Evolutionary conservation across 1,284 basidiomycete genomes (phyloP).

Genomic region (Naganishia liquefaciens): DNA sequence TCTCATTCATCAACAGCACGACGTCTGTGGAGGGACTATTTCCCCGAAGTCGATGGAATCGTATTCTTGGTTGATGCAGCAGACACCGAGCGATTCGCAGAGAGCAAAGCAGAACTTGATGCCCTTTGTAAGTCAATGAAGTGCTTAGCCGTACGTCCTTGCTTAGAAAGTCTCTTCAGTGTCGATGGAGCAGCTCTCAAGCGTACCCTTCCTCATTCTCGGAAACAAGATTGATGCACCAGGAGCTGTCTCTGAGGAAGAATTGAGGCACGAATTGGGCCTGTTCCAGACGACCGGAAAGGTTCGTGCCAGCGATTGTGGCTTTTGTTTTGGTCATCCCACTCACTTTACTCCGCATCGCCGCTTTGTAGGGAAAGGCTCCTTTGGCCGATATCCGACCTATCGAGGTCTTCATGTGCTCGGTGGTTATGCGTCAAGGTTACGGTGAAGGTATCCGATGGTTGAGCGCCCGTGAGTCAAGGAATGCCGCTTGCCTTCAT

Average conservation of each 20-base stretch:
- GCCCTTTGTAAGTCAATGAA: constrained; percentile 66
- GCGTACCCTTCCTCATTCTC: constrained; percentile 97
- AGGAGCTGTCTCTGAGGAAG: constrained; percentile 96
- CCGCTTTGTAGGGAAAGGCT: constrained; percentile 76
- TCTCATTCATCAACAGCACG: constrained; percentile 64
- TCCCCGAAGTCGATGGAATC: constrained; percentile 99
- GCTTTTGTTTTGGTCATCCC: neutral
- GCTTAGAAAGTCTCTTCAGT: constrained; percentile 38
- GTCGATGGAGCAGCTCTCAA: constrained; percentile 84
- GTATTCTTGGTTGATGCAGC: constrained; percentile 97
- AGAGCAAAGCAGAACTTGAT: constrained; percentile 96
- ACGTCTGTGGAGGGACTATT: constrained; percentile 99
- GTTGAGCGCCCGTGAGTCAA: constrained; percentile 56
- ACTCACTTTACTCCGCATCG: constrained; percentile 1
- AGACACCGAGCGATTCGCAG: constrained; percentile 92
- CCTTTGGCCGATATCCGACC: constrained; percentile 95
- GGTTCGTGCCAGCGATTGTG: constrained; percentile 57
- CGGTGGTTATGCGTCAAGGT: constrained; percentile 97
- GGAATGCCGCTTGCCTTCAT: neutral
- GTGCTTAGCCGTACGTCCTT: too few species aligned
- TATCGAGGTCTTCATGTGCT: constrained; percentile 99
- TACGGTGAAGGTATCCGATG: constrained; percentile 99
- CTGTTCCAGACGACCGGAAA: constrained; percentile 99
- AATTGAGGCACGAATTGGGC: constrained; percentile 91
- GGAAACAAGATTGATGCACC: constrained; percentile 99